Base-by-base conservation (phyloP, 192 early-diverging fungal genomes). In the Backusella sp. region DNA sequence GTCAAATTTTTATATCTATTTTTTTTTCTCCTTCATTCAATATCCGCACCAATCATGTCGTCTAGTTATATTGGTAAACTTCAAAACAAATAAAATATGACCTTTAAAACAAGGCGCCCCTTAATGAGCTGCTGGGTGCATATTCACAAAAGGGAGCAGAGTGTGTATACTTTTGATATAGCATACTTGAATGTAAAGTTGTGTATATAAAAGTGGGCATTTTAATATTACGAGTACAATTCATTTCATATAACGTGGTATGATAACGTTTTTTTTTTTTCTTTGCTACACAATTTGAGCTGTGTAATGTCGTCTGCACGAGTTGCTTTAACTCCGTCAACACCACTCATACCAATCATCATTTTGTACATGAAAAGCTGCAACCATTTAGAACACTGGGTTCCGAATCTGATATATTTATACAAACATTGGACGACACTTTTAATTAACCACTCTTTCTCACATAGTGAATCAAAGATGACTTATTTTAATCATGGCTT, bases 11-110 rank as follows among this genome's bases (percentile, higher is more conserved):
- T 59, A 59, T 59, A 59, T 23, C 19, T 17, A 19, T 59, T 59
- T 26, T 59, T 59, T 59, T 59, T 1, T 26, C n/a, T 26, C n/a
- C n/a, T 12, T 26, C 0, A 11, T 59, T 59, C 12, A 59, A 62
- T 62, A 62, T 11, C 56, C 56, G 56, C 56, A 26, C 56, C 56
- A 62, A 62, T 62, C 23, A 9, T 3, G 9, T 62, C 2, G 9
- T 0, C 28, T 28, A 14, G 3, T 14, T 62, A 62, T 62, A 62
- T 62, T 62, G 23, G 9, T 4, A 49, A 39, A 49, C 46, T 7
- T 49, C 46, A 62, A 62, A 62, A 28, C 56, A 62, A 62, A 62
- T 62, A 62, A 62, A 28, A 62, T 62, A 28, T 62, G 21, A 15
- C 26, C 56, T 21, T 53, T 2, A 53, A 53, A 21, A 21, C 4